Percentiles rank a stretch among this genome's conserved stretches.
These are phyloP conservation scores for Polyporus tsugae DNA, from an alignment of 1,284 basidiomycete genomes.

Conservation along the genomic window DNA sequence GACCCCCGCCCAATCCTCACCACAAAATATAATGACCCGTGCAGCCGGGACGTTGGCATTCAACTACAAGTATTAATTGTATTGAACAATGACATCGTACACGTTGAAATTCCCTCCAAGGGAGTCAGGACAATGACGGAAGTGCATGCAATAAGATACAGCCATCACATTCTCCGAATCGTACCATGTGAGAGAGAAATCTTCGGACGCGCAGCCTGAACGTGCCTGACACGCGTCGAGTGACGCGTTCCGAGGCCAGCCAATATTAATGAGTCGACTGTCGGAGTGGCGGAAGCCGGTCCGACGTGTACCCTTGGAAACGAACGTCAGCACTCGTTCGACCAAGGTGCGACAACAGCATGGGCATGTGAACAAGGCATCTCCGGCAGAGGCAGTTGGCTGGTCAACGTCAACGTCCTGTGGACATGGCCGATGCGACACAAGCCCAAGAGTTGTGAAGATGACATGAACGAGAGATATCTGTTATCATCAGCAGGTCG, in stretches of 20 bases:
- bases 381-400: background rate
- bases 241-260: background rate
- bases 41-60: background rate
- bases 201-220: background rate
- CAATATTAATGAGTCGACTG: background rate
- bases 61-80: background rate
- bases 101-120: background rate
- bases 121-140: background rate
- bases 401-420: background rate
- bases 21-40: background rate
- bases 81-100: background rate
- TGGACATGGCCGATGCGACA: background rate
- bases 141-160: background rate
- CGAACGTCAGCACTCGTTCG: background rate
- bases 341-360: background rate
- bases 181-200: background rate
- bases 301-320: conserved; percentile 4
- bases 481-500: background rate
- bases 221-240: background rate
- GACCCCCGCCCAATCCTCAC: background rate
- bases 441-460: background rate
- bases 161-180: background rate
- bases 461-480: background rate
- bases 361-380: background rate
- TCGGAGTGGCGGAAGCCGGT: background rate